Base-by-base conservation (phyloP, 1,284 basidiomycete genomes). In the Cryptococcus sp. region DNA sequence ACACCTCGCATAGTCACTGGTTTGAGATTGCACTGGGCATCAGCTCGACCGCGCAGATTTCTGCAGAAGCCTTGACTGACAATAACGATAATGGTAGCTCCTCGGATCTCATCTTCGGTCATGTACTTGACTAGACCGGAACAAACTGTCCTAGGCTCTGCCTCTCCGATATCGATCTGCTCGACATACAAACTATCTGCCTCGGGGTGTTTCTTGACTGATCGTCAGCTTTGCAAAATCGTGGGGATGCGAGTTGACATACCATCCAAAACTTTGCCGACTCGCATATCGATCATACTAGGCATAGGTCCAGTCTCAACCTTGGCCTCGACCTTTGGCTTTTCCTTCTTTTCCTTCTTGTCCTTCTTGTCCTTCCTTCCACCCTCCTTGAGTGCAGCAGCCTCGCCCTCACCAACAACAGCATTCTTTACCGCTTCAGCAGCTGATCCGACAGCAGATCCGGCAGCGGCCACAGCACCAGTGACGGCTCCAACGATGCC, bases 71-170 rank as follows among this genome's bases (percentile, higher is more conserved):
- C 18, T 22, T 16, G 11, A 78, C 85, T 54, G 70, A 89, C 88
- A 43, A 97, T 87, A 14, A 87, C 88, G 55, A 97, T 83, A 37
- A 97, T 82, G 57, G 85, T 84, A 64, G 84, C 85, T 68, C 88
- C 86, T 32, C 82, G 82, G 86, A 98, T 93, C 62, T 92, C 78
- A 64, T 96, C 93, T 64, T 94, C 91, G 11, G 89, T 87, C 70
- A 96, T 88, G 73, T 94, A 92, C 72, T 96, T 84, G 55, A 97
- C 92, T 28, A 97, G 82, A 42, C 93, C 93, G 28, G 91, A 96
- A 46, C 96, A 89, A 18, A 98, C 90, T 1, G 91, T 96, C 51
- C 92, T 80, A 22, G 92, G 92, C 34, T 91, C 92, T 1, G 85
- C 85, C 71, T 91, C 91, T 51, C 91, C 93, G 51, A 97, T 78